Base-by-base conservation (phyloP, 2,329 filamentous ascomycete species). In the Cordyceps cateniannulata region DNA sequence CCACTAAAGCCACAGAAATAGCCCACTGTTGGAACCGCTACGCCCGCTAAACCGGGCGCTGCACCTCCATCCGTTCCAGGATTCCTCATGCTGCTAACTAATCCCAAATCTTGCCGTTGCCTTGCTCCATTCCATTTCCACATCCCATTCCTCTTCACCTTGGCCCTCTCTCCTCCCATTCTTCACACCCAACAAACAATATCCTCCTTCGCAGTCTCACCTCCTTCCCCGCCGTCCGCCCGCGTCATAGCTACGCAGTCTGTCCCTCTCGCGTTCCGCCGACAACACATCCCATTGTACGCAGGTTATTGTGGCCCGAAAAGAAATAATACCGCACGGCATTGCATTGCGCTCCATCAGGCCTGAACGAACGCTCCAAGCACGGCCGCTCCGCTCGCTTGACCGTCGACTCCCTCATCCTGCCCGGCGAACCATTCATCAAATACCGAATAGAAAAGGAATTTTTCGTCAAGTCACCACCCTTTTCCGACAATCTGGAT, bases 81-180 rank as follows among this genome's bases (percentile, higher is more conserved):
- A 59, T 59, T 59, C 47, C 56, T 59, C 56, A 51, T 59, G 32
- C 29, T 3, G 29, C 29, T 32, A 10, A 45, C 56, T 44, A 24
- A 3, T 50, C 29, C 29, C 27, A n/a, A n/a, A 18, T 12, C 42
- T 6, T 8, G 12, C 18, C 22, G 10, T 48, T 12, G 29, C 24
- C 47, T 22, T 22, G 44, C 44, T 59, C 35, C 47, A 45, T 47
- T 47, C 44, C 20, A 45, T 45, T 45, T 8, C 42, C 42, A 22
- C 42, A n/a, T 2, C n/a, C 16, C 47, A 27, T 18, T 29, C 8
- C 24, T 49, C 6, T 18, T 25, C 47, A 9, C 24, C n/a, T 16
- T 22, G 20, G 24, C 51, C 38, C 20, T 35, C 38, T 22, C 14
- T 44, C 51, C 6, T 20, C 18, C 42, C 42, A 27, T 47, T 18